Conservation (phyloP, 169 alveolate genomes). For the Perkinsus chesapeaki region DNA sequence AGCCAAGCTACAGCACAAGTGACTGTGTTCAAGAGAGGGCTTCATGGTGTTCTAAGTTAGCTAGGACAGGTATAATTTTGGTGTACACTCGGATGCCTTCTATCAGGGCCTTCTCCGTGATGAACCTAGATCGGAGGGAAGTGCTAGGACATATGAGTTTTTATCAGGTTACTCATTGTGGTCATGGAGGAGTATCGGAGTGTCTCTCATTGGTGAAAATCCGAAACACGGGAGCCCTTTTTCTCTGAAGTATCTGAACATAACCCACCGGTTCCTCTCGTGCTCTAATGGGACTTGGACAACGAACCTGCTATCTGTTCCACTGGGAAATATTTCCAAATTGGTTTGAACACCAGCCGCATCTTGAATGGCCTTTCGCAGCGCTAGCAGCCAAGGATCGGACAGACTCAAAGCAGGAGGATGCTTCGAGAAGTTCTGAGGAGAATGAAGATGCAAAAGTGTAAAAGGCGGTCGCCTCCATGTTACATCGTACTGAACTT, state of each 20-base stretch:
- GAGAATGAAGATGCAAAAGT: not conserved
- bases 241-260: not conserved
- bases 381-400: not conserved
- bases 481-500: not conserved
- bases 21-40: not conserved
- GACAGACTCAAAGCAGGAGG: not conserved
- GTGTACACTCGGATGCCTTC: not conserved
- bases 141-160: not conserved
- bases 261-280: not conserved
- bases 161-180: conserved; percentile 17
- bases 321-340: not conserved
- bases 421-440: not conserved
- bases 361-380: not conserved
- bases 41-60: not conserved
- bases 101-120: not conserved
- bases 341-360: not conserved
- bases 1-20: not conserved
- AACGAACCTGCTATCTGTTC: not conserved
- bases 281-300: not conserved
- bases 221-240: conserved; percentile 27
- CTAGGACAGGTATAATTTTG: not conserved
- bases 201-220: conserved; percentile 27
- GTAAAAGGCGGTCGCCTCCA: not conserved
- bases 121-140: not conserved
- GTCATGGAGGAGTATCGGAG: conserved; percentile 30